Percentiles rank a stretch among this genome's conserved stretches.
phyloP scores from a whole-genome alignment of 352 stramenopile genomes.

The Globisporangium radiosum region DNA sequence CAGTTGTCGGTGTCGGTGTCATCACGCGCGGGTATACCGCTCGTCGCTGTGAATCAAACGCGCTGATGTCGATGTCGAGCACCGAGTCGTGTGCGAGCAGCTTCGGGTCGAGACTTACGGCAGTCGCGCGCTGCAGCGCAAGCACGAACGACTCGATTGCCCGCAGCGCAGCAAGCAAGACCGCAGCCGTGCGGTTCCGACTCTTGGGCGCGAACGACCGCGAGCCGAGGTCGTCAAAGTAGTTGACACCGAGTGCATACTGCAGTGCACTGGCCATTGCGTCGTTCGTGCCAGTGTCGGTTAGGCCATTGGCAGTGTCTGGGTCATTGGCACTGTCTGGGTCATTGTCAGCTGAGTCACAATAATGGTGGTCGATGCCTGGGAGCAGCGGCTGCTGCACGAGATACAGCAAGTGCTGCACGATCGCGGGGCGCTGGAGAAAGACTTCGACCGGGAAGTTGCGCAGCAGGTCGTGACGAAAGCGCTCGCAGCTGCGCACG shows the following conservation, averaged over 20 bases:
- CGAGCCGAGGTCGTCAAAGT: constrained; percentile 55
- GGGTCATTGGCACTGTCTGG: neutral
- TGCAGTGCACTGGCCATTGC: constrained; percentile 18
- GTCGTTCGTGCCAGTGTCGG: neutral
- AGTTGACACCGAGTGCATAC: constrained; percentile 51
- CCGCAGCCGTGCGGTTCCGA: constrained; percentile 32
- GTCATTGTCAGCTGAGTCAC: neutral
- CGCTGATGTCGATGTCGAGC: constrained; percentile 11
- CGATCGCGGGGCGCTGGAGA: constrained; percentile 45
- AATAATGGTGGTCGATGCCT: neutral
- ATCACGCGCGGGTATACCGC: constrained; percentile 27
- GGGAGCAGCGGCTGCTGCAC: constrained; percentile 53
- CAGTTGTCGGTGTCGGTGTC: neutral
- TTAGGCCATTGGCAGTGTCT: no score
- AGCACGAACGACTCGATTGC: constrained; percentile 54
- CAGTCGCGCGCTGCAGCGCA: constrained; percentile 26
- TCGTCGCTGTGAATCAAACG: constrained; percentile 23
- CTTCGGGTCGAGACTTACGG: constrained; percentile 35
- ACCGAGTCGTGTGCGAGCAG: constrained; percentile 28
- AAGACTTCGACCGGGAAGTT: constrained; percentile 70
- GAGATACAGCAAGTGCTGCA: constrained; percentile 61
- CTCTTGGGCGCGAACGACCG: constrained; percentile 42
- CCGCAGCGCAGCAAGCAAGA: constrained; percentile 56
- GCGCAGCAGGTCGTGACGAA: constrained; percentile 48
- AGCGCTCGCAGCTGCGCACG: constrained; percentile 37